Percentiles rank a stretch among this genome's conserved stretches.
Conservation (phyloP, 768 basidiomycete genomes). For the Termitomyces sp. region DNA sequence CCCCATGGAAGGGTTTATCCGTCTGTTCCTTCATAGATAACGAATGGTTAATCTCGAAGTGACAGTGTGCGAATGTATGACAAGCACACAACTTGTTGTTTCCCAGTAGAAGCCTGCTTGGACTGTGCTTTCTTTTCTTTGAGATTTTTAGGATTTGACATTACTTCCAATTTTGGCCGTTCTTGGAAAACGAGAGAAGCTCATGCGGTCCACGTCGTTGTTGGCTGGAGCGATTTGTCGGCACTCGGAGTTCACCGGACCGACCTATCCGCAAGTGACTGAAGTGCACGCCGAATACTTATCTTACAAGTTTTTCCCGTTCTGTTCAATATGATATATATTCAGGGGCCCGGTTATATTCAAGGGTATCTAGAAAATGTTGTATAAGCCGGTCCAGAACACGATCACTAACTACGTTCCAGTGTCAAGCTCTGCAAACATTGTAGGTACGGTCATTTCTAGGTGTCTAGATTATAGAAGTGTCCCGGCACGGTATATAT, state of each 20-base stretch:
- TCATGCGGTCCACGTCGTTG: background rate
- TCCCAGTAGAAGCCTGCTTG: conserved; percentile 1
- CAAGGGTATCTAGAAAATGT: background rate
- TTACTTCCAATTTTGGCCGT: background rate
- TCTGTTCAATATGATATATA: no score
- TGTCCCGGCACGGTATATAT: background rate
- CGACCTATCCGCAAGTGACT: no score
- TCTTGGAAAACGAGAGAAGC: background rate
- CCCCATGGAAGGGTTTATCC: background rate
- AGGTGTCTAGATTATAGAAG: no score
- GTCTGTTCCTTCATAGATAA: background rate
- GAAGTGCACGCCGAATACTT: no score
- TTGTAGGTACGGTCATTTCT: no score
- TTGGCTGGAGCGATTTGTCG: background rate
- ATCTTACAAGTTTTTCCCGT: no score
- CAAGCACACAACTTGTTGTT: conserved; percentile 3
- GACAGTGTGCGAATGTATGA: background rate
- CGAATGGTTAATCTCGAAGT: background rate
- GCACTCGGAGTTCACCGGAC: background rate
- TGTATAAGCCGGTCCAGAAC: no score
- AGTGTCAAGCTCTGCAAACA: no score
- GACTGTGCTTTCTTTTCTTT: conserved; percentile 10
- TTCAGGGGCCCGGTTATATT: no score
- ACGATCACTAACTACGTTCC: no score
- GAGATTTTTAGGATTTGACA: background rate